Evolutionary conservation across 495 filamentous ascomycete species (phyloP), one percentile per base, ranked within the genome.

Genomic region (Thozetella sp.): DNA sequence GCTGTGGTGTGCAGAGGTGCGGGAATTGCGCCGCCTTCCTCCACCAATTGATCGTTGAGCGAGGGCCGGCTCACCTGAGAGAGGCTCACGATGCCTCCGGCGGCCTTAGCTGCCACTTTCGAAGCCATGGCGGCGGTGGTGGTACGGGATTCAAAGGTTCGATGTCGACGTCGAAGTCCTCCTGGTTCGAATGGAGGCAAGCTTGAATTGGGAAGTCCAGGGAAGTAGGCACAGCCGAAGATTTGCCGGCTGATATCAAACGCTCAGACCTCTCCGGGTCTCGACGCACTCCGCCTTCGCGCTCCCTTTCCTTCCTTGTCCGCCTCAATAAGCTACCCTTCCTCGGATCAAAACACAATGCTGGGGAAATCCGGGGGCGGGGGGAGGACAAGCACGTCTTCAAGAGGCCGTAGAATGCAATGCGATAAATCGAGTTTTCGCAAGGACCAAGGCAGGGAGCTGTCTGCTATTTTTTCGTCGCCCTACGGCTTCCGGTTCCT

Each of bases 51-150:
- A 27, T 24, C 15, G 12, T 40, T 2, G 24, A 22, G 2, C n/a
- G 17, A 25, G n/a, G n/a, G 23, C 15, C 1, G 15, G 53, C 61
- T 60, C 61, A 84, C 83, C 68, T 80, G 75, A 60, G 68, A 62
- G 62, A 86, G 75, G 61, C 66, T 75, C 59, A 83, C 64, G 25
- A 76, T 76, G 62, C 73, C 70, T 50, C 69, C 73, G 13, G 73
- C 80, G 66, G 73, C 76, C 67, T 82, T 84, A 20, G 76, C 75
- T 66, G 72, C 81, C 64, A 69, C 78, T 67, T 83, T 80, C 53
- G 83, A 82, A 53, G 83, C 80, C 83, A 86, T 86, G 61, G 57
- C 76, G 69, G 63, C 72, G 56, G 57, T 46, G 46, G 34, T 53
- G 50, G 51, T 27, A 23, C 24, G 52, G 46, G 51, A 17, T 60